Evolutionary conservation across 108 stramenopile genomes (phyloP).

Genomic region (Skeletonema costatum): DNA sequence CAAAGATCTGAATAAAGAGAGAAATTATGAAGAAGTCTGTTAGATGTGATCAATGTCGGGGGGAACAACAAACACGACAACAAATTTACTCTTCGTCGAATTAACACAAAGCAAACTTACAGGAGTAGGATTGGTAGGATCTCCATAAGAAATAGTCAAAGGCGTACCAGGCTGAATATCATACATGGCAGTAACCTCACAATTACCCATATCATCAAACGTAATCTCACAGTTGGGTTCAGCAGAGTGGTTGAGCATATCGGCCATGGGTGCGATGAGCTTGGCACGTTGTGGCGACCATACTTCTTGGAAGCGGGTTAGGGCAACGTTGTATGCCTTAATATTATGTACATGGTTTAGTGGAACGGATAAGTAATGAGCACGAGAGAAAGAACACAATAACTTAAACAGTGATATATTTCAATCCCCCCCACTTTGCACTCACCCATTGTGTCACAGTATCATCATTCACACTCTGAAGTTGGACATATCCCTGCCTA

Average conservation of each 20-base stretch:
- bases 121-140: slow-evolving; percentile 49
- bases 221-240: slow-evolving; percentile 41
- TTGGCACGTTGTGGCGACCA: slow-evolving; percentile 22
- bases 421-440: neutral
- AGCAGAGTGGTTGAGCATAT: slow-evolving; percentile 42
- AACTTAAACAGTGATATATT: neutral
- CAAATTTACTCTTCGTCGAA: no score
- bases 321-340: slow-evolving; percentile 46
- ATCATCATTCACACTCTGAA: neutral
- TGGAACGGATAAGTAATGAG: no score
- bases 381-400: slow-evolving; percentile 6
- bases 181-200: slow-evolving; percentile 27
- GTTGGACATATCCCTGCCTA: neutral
- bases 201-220: slow-evolving; percentile 30
- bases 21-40: no score
- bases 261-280: slow-evolving; percentile 43
- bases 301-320: slow-evolving; percentile 33
- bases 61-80: no score
- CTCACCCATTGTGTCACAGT: neutral
- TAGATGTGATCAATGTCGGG: no score
- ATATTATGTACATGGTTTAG: no score
- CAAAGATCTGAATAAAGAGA: slow-evolving; percentile 15
- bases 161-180: slow-evolving; percentile 25
- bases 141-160: slow-evolving; percentile 38
- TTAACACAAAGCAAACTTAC: no score